A percentile compares a stretch with the other conserved stretches of the same genome.
Evolutionary conservation across 805 yeast genomes (phyloP).

Genomic region (fission yeast (Schizosaccharomyces pombe)): DNA sequence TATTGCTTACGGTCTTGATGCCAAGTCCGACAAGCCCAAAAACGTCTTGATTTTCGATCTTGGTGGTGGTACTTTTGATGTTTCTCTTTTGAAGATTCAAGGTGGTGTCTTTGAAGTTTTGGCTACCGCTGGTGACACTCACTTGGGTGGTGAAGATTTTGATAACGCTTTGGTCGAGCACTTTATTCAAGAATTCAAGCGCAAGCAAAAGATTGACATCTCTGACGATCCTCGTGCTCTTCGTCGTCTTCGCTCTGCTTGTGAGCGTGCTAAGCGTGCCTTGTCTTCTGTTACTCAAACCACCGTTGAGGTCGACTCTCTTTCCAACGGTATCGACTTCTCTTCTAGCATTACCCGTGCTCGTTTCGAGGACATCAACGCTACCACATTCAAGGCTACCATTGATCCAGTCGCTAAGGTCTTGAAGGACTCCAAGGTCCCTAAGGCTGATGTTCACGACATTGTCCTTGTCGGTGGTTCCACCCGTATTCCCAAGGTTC

Average conservation of each 20-base stretch:
- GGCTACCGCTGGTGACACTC: constrained; percentile 98
- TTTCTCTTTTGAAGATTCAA: constrained; percentile 69
- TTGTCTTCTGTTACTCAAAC: constrained; percentile 91
- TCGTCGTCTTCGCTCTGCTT: constrained; percentile 95
- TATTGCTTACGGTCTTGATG: constrained; percentile 89
- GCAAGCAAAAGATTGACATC: constrained; percentile 82
- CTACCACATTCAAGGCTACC: constrained; percentile 78
- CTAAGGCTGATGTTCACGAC: constrained; percentile 71
- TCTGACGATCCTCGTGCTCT: constrained; percentile 81
- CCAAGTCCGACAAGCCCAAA: constrained; percentile 59
- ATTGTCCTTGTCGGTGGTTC: constrained; percentile 97
- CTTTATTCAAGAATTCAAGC: constrained; percentile 84
- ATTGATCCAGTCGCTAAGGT: constrained; percentile 88
- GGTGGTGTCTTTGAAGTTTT: constrained; percentile 93
- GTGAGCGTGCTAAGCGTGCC: constrained; percentile 98
- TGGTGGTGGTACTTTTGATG: constrained; percentile 98
- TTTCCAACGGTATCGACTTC: constrained; percentile 90
- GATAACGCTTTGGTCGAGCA: constrained; percentile 85
- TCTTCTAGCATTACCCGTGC: constrained; percentile 87
- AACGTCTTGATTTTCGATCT: constrained; percentile 78
- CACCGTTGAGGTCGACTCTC: constrained; percentile 86
- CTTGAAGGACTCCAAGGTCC: constrained; percentile 69
- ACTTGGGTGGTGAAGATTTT: constrained; percentile 98
- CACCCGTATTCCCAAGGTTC: constrained; percentile 96
- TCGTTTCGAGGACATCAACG: constrained; percentile 89